Evolutionary conservation across 1,139 yeast genomes (phyloP), one percentile per base, ranked within the genome.

Genomic region (Yamadazyma dendronema): DNA sequence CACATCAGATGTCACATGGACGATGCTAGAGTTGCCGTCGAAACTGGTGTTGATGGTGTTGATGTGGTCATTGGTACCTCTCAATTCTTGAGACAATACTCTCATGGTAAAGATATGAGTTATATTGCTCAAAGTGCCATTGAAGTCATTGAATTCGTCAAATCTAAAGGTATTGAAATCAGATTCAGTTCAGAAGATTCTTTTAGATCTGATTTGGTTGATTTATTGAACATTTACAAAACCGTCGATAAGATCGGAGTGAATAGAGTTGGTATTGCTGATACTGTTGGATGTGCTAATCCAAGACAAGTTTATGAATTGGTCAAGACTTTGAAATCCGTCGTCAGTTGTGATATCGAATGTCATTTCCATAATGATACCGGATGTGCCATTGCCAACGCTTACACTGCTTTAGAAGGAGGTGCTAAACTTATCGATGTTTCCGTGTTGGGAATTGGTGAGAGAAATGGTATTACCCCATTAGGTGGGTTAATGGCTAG

Each of bases 341-440:
- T 90, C 35, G 97, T 92, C 34, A 84, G 89, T 28, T 92, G 98
- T 73, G 97, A 92, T 62, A 90, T 92, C 56, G 98, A 92, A 70
- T 88, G 97, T 64, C 98, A 92, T 68, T 92, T 92, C 88, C 98
- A 92, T 72, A 88, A 92, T 62, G 98, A 92, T 64, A 92, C 98
- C 31, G 98, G 98, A 43, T 90, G 97, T 74, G 97, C 98, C 50
- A 87, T 92, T 70, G 97, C 97, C 45, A 92, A 92, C 62, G 96
- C 98, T 34, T 92, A 92, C 75, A 87, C 97, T 46, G 97, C 97
- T 13, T 77, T 92, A 55, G 98, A 92, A 70, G 98, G 94, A 38
- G 98, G 98, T 58, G 98, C 98, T 48, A 83, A 81, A 59, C 78
- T 90, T 58, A 88, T 92, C 54, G 98, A 92, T 67, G 96, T 88